Percentiles rank a stretch among this genome's conserved stretches.
phyloP scores from a whole-genome alignment of 768 basidiomycete species.

The Cystofilobasidium capitatum region DNA sequence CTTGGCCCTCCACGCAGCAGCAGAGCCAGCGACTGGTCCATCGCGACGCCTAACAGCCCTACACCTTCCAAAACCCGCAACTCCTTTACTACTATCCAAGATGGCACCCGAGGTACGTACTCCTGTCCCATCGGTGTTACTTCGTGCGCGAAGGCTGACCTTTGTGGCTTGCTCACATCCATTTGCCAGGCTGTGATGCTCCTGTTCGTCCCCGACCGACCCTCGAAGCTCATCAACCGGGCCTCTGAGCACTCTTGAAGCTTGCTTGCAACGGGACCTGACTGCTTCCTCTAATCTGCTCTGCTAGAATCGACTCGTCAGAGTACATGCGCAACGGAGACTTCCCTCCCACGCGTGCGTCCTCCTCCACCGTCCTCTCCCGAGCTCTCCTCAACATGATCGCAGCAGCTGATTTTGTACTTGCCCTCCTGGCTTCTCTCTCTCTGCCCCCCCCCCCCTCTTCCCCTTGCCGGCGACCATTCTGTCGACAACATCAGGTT shows the following conservation, averaged over 20 bases:
- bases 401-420: background rate
- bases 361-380: background rate
- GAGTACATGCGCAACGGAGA: constrained; percentile 92
- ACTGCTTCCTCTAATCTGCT: background rate
- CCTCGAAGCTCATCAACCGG: background rate
- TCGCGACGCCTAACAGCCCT: no score
- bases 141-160: constrained; percentile 37
- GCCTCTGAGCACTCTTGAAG: constrained; percentile 13
- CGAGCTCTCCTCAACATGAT: constrained; percentile 46
- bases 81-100: background rate
- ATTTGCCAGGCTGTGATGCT: constrained; percentile 90
- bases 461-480: constrained; percentile 31
- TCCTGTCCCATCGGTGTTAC: background rate
- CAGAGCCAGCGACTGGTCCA: no score
- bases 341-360: constrained; percentile 15
- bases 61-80: no score
- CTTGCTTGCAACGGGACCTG: background rate
- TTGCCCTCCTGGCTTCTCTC: background rate
- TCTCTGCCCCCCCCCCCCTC: background rate
- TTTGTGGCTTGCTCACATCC: background rate
- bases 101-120: constrained; percentile 23
- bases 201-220: constrained; percentile 42
- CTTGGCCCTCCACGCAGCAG: no score
- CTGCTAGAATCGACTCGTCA: constrained; percentile 74
- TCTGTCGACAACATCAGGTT: constrained; percentile 49